Evolutionary conservation across 2,329 filamentous ascomycete species (phyloP).

Genomic region (Phyllosticta citriasiana): DNA sequence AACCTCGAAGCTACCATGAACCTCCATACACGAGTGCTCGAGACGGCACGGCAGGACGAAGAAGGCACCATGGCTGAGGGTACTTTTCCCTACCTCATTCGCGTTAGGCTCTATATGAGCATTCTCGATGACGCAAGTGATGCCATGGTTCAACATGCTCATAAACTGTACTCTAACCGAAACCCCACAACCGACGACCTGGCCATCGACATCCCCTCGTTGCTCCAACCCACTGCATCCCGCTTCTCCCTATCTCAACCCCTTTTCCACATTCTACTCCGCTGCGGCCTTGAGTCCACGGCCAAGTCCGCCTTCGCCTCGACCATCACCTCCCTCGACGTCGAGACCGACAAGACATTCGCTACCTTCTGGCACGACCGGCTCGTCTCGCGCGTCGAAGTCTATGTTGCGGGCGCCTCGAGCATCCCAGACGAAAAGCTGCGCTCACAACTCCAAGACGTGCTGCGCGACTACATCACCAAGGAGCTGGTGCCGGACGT

Average conservation of each 20-base stretch:
- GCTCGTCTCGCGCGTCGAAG: slow-evolving; percentile 17
- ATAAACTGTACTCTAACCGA: neutral
- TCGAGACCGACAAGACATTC: slow-evolving; percentile 21
- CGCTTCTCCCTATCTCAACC: neutral
- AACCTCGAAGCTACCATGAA: slow-evolving; percentile 1
- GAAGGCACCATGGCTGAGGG: slow-evolving; percentile 3
- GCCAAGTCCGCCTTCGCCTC: slow-evolving; percentile 2
- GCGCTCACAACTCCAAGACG: slow-evolving; percentile 22
- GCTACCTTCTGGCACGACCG: slow-evolving; percentile 24
- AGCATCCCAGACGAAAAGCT: slow-evolving; percentile 22
- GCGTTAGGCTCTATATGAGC: neutral
- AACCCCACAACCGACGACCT: neutral
- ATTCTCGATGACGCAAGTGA: neutral
- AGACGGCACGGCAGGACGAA: neutral
- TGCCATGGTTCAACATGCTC: neutral
- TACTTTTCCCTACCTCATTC: slow-evolving; percentile 6
- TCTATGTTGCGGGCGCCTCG: slow-evolving; percentile 20
- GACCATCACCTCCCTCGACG: slow-evolving; percentile 18
- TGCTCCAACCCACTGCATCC: neutral
- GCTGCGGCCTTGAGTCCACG: slow-evolving; percentile 1
- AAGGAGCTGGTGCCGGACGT: slow-evolving; percentile 26
- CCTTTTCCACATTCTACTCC: slow-evolving; percentile 5
- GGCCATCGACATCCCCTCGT: neutral
- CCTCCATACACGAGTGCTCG: neutral
- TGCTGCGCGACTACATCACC: slow-evolving; percentile 21